Conservation (phyloP, 2,329 filamentous ascomycete genomes). For the Exophiala lecanii-corni region DNA sequence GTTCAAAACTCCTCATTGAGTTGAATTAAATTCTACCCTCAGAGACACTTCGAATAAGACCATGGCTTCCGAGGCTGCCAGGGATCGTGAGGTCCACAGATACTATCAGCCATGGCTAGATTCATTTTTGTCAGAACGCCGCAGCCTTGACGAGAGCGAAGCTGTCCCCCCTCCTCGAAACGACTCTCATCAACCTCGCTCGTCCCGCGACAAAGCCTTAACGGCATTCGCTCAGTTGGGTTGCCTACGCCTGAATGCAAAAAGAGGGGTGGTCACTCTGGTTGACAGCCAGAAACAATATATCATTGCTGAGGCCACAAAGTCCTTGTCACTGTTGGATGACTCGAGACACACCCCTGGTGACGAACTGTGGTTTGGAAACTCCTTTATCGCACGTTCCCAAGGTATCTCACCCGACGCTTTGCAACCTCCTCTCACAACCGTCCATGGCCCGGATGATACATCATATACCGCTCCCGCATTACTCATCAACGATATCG, state of each 20-base stretch:
- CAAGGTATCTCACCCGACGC: constrained; percentile 29
- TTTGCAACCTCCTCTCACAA: constrained; percentile 19
- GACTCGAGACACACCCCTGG: constrained; percentile 27
- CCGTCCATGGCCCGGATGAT: constrained; percentile 15
- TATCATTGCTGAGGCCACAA: constrained; percentile 50
- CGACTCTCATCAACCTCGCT: constrained; percentile 25
- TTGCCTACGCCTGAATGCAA: constrained; percentile 39
- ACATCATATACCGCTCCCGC: constrained; percentile 16
- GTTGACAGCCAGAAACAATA: constrained; percentile 48
- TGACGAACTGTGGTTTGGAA: constrained; percentile 31
- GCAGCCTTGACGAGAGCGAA: constrained; percentile 8
- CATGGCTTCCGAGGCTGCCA: constrained; percentile 22
- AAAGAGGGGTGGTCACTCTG: constrained; percentile 47
- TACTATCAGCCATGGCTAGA: constrained; percentile 25
- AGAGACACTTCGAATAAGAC: too few relatives aligned
- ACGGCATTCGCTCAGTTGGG: constrained; percentile 50
- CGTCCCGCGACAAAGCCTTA: constrained; percentile 35
- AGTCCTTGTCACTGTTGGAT: constrained; percentile 35
- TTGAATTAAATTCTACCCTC: too few relatives aligned
- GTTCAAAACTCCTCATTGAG: too few relatives aligned
- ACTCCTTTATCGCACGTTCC: constrained; percentile 22
- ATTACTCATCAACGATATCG: constrained; percentile 37
- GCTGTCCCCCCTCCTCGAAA: constrained; percentile 9
- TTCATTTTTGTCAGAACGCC: constrained; percentile 26
- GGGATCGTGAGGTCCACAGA: constrained; percentile 23